phyloP scores from a whole-genome alignment of 305 asterid genomes.

The Solanum aculeatissimum region DNA sequence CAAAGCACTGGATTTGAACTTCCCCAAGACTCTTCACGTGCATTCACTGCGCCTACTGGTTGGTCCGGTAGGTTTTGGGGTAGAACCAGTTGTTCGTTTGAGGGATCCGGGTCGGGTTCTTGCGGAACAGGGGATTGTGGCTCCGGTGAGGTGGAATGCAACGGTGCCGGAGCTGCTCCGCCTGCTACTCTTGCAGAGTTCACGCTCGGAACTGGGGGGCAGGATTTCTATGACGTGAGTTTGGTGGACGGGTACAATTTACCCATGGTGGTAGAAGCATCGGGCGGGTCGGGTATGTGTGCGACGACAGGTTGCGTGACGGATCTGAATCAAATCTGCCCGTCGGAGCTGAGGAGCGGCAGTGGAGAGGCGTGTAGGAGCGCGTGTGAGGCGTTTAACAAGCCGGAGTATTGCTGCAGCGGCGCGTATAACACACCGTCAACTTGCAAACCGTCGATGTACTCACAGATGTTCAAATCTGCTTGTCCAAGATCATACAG shows the following conservation, averaged over 20 bases:
- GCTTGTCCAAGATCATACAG: conserved; percentile 87
- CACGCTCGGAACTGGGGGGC: conserved; percentile 57
- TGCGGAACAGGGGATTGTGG: conserved; percentile 85
- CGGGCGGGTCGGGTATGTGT: conserved; percentile 84
- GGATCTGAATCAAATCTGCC: conserved; percentile 82
- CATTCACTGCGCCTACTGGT: conserved; percentile 64
- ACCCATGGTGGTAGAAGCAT: conserved; percentile 68
- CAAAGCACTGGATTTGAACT: conserved; percentile 86
- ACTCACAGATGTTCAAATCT: conserved; percentile 66
- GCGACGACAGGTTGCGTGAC: conserved; percentile 85
- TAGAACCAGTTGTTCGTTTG: conserved; percentile 65
- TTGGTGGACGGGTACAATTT: conserved; percentile 89
- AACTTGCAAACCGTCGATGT: conserved; percentile 66
- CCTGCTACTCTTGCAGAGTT: conserved; percentile 93
- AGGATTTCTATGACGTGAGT: conserved; percentile 82
- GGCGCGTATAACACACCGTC: conserved; percentile 78
- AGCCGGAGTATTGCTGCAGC: conserved; percentile 80
- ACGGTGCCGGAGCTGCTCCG: conserved; percentile 83
- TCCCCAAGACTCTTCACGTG: conserved; percentile 42
- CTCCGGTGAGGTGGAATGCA: conserved; percentile 63
- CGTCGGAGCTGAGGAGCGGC: conserved; percentile 54
- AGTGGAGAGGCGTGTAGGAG: conserved; percentile 73
- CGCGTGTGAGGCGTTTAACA: conserved; percentile 86
- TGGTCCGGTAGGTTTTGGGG: conserved; percentile 99
- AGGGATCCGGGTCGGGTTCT: conserved; percentile 39